Base-by-base conservation (phyloP, 345 rosid species). In the Hevea brasiliensis region DNA sequence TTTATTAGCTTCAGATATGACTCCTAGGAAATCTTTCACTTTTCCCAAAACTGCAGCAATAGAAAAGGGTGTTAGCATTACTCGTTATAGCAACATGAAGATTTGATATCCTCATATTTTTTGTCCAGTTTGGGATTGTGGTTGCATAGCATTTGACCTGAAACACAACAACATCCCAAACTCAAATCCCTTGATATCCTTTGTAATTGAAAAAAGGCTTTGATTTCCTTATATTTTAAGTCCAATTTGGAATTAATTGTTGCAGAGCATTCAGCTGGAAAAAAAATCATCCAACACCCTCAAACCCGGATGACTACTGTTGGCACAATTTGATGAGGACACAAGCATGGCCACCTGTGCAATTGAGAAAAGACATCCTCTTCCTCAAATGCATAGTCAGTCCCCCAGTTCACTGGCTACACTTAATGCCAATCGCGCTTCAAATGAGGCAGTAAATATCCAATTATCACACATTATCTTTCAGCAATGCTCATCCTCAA, bases 1-100 rank as follows among this genome's bases (percentile, higher is more conserved):
- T 73, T 82, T 85, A 84, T 88, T 92, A 37, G 97, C 87, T 81
- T 92, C 97, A 0, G 91, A 84, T 57, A 94, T 81, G 23, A 86
- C 67, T 68, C 92, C 97, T 1, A 94, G 56, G 72, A 92, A 92
- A 61, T 85, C 97, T 79, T 76, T 87, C 67, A 84, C 87, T 87
- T 80, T 89, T 57, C 88, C 96, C 65, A 92, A 70, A 84, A 90
- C 89, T 87, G 84, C 72, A 76, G 54, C 40, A 50, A 67, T 20
- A n/a, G 27, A 12, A 61, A n/a, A 71, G 27, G 24, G 55, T 15
- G 53, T 45, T 27, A 65, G 50, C 13, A 63, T 12, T 23, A 58
- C 37, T 41, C 50, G 2, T 61, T 0, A 65, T 20, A 62, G 27
- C 44, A 60, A 32, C 27, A n/a, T 27, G 12, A 20, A n/a, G 17